A percentile compares a stretch with the other conserved stretches of the same genome.
Conservation (phyloP, 2,329 filamentous ascomycete genomes). For the Xylaria sp. region DNA sequence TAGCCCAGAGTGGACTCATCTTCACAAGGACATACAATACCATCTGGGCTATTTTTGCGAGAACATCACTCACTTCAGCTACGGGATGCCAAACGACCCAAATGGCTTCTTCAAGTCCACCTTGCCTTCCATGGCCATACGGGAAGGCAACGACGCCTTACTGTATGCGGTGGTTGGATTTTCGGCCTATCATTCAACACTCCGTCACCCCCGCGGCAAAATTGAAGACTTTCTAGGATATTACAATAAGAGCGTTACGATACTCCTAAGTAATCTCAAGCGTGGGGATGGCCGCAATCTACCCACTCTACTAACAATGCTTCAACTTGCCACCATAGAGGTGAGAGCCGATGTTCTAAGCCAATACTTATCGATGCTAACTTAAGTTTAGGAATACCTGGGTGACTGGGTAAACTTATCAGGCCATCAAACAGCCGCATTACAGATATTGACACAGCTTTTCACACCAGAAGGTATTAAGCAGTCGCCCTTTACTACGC, state of each 20-base stretch:
- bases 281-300: constrained; percentile 76
- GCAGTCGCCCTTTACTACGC: constrained; percentile 74
- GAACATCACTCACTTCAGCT: constrained; percentile 83
- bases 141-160: constrained; percentile 74
- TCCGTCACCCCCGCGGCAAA: constrained; percentile 75
- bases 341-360: constrained; percentile 59
- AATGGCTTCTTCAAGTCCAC: constrained; percentile 78
- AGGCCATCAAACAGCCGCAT: constrained; percentile 90
- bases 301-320: constrained; percentile 82
- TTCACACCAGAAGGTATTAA: constrained; percentile 81
- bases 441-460: constrained; percentile 79
- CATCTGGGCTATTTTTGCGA: constrained; percentile 83
- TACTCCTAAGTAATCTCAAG: constrained; percentile 77
- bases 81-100: constrained; percentile 77
- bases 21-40: constrained; percentile 76
- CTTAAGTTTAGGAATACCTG: constrained; percentile 77
- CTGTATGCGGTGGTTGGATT: constrained; percentile 90
- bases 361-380: constrained; percentile 30
- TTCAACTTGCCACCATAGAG: constrained; percentile 94
- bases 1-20: constrained; percentile 63
- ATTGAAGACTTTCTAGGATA: constrained; percentile 87
- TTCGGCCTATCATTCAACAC: constrained; percentile 83
- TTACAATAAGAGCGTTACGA: constrained; percentile 86
- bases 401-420: constrained; percentile 96
- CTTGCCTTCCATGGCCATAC: constrained; percentile 76